Conservation (phyloP, 768 basidiomycete genomes). For the Hypholoma fasciculare region DNA sequence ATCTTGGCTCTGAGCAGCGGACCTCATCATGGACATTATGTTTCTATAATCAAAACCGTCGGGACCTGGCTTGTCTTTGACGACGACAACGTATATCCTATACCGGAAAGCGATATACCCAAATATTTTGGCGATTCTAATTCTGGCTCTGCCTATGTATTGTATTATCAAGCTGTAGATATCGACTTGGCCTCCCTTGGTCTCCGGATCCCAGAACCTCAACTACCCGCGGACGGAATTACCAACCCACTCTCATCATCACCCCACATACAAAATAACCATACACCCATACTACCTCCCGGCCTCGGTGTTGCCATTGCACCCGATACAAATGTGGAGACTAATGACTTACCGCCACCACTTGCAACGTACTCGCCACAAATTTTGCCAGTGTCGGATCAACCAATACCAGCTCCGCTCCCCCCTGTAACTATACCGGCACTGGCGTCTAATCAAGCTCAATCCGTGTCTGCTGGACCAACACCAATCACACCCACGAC, state of each 20-base stretch:
- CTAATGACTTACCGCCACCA: constrained; percentile 23
- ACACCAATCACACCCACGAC: constrained; percentile 22
- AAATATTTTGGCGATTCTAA: constrained; percentile 93
- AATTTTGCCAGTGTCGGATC: constrained; percentile 4
- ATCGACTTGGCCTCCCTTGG: constrained; percentile 76
- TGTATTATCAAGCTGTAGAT: constrained; percentile 95
- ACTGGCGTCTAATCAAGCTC: constrained; percentile 4
- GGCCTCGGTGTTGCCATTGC: constrained; percentile 18
- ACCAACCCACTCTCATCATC: constrained; percentile 17
- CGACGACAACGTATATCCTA: constrained; percentile 87
- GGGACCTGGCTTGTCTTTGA: constrained; percentile 92
- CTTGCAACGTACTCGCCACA: constrained; percentile 10
- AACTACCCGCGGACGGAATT: constrained; percentile 23
- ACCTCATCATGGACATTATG: constrained; percentile 98
- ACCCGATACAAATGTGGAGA: constrained; percentile 24
- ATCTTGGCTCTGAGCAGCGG: constrained; percentile 54
- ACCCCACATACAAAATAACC: constrained; percentile 17
- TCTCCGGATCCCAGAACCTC: constrained; percentile 40
- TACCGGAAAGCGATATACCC: constrained; percentile 87
- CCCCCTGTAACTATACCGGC: constrained; percentile 12
- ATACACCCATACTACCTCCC: constrained; percentile 28
- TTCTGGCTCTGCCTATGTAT: constrained; percentile 89
- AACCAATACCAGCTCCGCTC: constrained; percentile 1
- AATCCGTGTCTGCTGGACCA: constrained; percentile 4
- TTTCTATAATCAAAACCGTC: constrained; percentile 88